phyloP scores from a whole-genome alignment of 2,329 filamentous ascomycete species.

The Beauveria medogensis region DNA sequence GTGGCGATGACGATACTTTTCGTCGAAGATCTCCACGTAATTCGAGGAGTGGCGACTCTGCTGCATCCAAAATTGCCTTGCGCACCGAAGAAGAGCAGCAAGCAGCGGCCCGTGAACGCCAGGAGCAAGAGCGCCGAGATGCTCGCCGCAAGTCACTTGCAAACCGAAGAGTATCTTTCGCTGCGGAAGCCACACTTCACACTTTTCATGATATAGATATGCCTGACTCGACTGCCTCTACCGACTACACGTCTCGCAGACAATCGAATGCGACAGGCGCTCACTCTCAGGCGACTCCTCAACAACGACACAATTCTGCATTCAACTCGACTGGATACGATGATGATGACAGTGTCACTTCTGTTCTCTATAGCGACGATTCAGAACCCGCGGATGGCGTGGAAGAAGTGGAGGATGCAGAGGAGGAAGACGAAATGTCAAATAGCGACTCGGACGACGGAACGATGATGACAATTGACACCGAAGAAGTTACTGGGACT shows the following conservation, averaged over 20 bases:
- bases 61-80: constrained; percentile 51
- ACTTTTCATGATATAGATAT: constrained; percentile 92
- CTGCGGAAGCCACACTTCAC: constrained; percentile 91
- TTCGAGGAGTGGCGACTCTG: constrained; percentile 18
- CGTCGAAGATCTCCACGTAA: constrained; percentile 13
- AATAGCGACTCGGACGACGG: constrained; percentile 62
- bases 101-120: constrained; percentile 59
- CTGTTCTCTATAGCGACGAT: constrained; percentile 68
- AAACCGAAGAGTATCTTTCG: constrained; percentile 91
- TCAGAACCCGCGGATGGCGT: constrained; percentile 49
- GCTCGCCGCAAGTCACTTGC: constrained; percentile 87
- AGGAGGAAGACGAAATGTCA: constrained; percentile 29
- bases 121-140: constrained; percentile 70
- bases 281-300: not conserved
- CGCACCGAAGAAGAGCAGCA: constrained; percentile 65
- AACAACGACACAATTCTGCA: not conserved
- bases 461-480: constrained; percentile 74
- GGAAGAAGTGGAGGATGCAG: constrained; percentile 47
- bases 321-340: constrained; percentile 38
- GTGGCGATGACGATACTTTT: not conserved
- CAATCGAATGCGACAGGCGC: constrained; percentile 49
- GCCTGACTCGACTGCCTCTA: constrained; percentile 78
- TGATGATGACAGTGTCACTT: constrained; percentile 60
- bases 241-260: constrained; percentile 61
- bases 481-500: constrained; percentile 66